Percentiles rank a stretch among this genome's conserved stretches.
These are phyloP conservation scores for Amaranthus palmeri DNA, from an alignment of 148 eudicot species.

Conservation along the genomic window DNA sequence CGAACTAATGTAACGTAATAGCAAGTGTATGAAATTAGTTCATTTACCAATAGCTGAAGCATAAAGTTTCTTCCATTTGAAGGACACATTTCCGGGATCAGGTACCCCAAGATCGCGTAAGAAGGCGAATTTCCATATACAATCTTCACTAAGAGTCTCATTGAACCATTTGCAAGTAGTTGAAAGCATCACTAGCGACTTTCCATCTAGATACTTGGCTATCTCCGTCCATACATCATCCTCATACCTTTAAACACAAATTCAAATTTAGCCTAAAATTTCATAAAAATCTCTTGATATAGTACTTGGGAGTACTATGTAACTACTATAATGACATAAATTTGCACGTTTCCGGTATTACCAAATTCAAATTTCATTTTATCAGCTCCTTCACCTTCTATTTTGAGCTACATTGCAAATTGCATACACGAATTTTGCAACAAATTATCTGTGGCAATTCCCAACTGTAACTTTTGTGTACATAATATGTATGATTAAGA, in stretches of 20 bases:
- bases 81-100: slow-evolving; percentile 52
- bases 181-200: slow-evolving; percentile 69
- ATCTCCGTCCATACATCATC: slow-evolving; percentile 88
- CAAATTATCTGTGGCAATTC: neutral
- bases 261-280: neutral
- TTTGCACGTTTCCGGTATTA: neutral
- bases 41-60: slow-evolving; percentile 64
- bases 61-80: slow-evolving; percentile 73
- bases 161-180: slow-evolving; percentile 78
- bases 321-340: neutral
- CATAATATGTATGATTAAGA: neutral
- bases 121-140: slow-evolving; percentile 80
- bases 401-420: neutral
- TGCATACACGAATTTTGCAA: neutral
- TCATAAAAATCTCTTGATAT: neutral
- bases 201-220: slow-evolving; percentile 78
- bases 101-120: slow-evolving; percentile 82
- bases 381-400: neutral
- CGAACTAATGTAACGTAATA: neutral
- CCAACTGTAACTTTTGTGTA: neutral
- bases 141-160: slow-evolving; percentile 57
- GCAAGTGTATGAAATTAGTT: slow-evolving; percentile 1
- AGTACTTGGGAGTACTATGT: no score
- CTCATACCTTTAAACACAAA: slow-evolving; percentile 46
- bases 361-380: neutral